Evolutionary conservation across 2,329 filamentous ascomycete species (phyloP), one percentile per base, ranked within the genome.

Genomic region (Alternaria triticimaculans): DNA sequence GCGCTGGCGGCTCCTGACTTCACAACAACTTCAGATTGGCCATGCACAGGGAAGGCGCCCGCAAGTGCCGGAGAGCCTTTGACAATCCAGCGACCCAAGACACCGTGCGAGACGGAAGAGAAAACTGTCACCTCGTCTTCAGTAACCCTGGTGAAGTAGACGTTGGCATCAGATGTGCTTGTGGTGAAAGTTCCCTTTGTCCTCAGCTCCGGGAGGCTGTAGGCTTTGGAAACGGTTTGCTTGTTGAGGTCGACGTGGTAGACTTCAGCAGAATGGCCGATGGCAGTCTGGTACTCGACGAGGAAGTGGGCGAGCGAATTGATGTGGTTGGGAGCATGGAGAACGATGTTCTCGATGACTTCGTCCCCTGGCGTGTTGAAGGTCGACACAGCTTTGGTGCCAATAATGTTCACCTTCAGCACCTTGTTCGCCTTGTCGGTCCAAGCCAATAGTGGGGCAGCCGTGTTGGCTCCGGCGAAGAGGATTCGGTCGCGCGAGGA

Each of bases 111-210:
- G 26, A 85, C 84, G 0, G 94, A 96, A 2, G 92, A 93, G 6
- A 92, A 86, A 25, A 97, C 84, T 28, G 87, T 84, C 3, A 93
- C 85, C 74, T 97, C 92, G 9, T 91, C 88, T 33, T 89, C 84
- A 0, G 92, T 94, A 64, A 96, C 85, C 63, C 94, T 89, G 3
- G 92, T 94, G 78, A 98, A 97, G 82, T 93, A 97, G 8, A 97
- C 90, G 72, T 96, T 94, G 20, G 91, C 89, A 63, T 90, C 91
- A 44, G 88, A 87, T 3, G 89, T 92, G 80, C 91, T 96, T 0
- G 89, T 90, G 0, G 94, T 91, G 76, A 97, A 93, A 1, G 91
- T 88, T 23, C 93, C 94, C 44, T 83, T 84, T 1, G 91, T 92
- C 23, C 87, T 80, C 20, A 94, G 79, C 56, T 88, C 88, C 0